Conservation (phyloP, 768 basidiomycete genomes). For the Leccinum truebloodii region DNA sequence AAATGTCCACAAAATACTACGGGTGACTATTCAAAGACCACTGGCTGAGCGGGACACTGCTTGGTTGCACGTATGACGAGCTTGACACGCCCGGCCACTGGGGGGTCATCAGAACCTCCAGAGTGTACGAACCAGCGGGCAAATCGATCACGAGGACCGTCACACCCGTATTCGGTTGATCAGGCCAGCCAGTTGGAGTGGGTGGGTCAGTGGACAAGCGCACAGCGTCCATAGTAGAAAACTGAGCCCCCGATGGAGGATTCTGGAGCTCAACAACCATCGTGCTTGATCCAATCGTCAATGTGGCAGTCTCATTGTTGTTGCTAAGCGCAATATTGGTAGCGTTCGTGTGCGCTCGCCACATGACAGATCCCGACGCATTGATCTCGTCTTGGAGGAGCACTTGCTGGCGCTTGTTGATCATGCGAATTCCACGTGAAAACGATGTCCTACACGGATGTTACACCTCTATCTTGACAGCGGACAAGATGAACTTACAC, state of each 20-base stretch:
- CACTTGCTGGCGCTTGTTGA: conserved; percentile 86
- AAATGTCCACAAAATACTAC: conserved; percentile 19
- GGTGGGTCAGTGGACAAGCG: conserved; percentile 64
- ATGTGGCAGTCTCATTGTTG: conserved; percentile 67
- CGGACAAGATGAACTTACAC: conserved; percentile 49
- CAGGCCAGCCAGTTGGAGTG: conserved; percentile 54
- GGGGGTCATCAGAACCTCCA: conserved; percentile 92
- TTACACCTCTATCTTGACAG: conserved; percentile 14
- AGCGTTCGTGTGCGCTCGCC: conserved; percentile 98
- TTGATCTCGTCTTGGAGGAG: conserved; percentile 92
- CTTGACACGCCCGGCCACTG: conserved; percentile 78
- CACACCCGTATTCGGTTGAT: conserved; percentile 78
- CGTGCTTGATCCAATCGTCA: conserved; percentile 69
- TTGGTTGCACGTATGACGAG: conserved; percentile 64
- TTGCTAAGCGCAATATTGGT: conserved; percentile 55
- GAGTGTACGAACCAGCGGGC: conserved; percentile 65
- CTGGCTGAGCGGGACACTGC: conserved; percentile 62
- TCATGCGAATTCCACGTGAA: conserved; percentile 78
- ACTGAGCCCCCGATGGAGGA: conserved; percentile 62
- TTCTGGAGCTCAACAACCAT: conserved; percentile 67
- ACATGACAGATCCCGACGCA: conserved; percentile 59
- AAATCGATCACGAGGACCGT: conserved; percentile 74
- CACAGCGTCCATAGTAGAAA: conserved; percentile 54
- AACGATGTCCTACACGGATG: conserved; percentile 55
- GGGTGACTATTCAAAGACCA: conserved; percentile 83